Evolutionary conservation across 75 land plant species (phyloP), one percentile per base, ranked within the genome.

Genomic region (Sequoiadendron giganteum): DNA sequence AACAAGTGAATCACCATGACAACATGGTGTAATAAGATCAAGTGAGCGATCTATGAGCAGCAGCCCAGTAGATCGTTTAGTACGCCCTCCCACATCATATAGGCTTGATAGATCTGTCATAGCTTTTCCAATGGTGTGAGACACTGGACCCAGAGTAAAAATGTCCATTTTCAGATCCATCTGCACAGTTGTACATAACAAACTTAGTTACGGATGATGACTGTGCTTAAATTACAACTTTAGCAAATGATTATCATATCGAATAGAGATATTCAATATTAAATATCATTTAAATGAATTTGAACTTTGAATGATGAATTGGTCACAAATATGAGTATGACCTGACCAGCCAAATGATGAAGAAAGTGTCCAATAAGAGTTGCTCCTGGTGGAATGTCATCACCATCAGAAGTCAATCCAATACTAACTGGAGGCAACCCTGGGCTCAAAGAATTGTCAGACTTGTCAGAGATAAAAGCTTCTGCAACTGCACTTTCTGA

Each of bases 111-210:
- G 92, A 83, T 96, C 96, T 19, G 94, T 95, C 91, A 98, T 86
- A 45, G 91, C 87, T 85, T 95, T 98, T 76, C 99, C 99, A 88
- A 98, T 92, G 54, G 87, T 86, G 87, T 94, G 95, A 88, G 99
- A 95, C 52, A 95, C 36, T 86, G 95, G 94, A 77, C 99, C 99
- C 87, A 97, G 86, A 68, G 97, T 94, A 89, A 94, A 98, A 86
- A 98, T 94, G 87, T 98, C 99, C 89, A 95, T 82, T 85, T 98
- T 98, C 85, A 98, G 80, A 90, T 95, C 97, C 93, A 98, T 95
- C 99, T 98, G 89, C 90, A 96, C 38, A 52, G 75, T 88, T 83
- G 30, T 25, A 82, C 32, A 82, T n/a, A 79, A 21, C n/a, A 82
- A 47, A 28, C 14, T 47, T 82, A 47, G 28, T 82, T 82, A n/a